Percentiles rank a stretch among this genome's conserved stretches.
These are phyloP conservation scores for Wickerhamiella sorbophila DNA, from an alignment of 805 yeast genomes.

Conservation along the genomic window DNA sequence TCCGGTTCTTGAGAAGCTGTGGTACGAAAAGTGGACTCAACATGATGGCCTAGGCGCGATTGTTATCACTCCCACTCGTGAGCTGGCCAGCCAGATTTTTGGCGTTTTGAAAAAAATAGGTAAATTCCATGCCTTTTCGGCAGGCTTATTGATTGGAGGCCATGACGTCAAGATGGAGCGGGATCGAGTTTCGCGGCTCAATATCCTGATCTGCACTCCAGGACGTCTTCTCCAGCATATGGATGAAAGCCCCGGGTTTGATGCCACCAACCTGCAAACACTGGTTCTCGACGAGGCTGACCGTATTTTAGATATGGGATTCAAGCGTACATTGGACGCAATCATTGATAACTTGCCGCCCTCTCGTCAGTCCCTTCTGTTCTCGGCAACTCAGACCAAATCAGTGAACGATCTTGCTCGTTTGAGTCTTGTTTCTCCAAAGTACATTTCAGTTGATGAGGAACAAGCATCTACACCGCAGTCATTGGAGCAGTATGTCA, in stretches of 20 bases:
- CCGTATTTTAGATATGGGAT: slow-evolving; percentile 87
- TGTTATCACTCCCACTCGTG: slow-evolving; percentile 85
- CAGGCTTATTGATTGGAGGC: slow-evolving; percentile 89
- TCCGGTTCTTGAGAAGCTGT: slow-evolving; percentile 51
- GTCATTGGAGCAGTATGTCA: slow-evolving; percentile 69
- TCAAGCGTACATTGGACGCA: slow-evolving; percentile 66
- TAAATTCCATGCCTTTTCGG: slow-evolving; percentile 56
- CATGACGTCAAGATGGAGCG: slow-evolving; percentile 71
- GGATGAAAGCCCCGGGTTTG: slow-evolving; percentile 77
- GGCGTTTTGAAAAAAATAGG: slow-evolving; percentile 80
- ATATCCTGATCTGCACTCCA: slow-evolving; percentile 81
- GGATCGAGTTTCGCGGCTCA: slow-evolving; percentile 65
- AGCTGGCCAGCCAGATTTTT: slow-evolving; percentile 77
- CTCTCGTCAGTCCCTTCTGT: slow-evolving; percentile 67
- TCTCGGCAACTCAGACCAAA: slow-evolving; percentile 83
- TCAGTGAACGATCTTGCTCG: slow-evolving; percentile 72
- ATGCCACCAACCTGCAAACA: slow-evolving; percentile 57
- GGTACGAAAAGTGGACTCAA: slow-evolving; percentile 61
- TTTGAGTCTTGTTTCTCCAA: slow-evolving; percentile 51
- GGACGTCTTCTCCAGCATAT: slow-evolving; percentile 82
- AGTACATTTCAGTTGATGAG: slow-evolving; percentile 37
- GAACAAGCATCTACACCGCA: slow-evolving; percentile 54
- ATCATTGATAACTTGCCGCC: slow-evolving; percentile 67
- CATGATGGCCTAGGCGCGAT: slow-evolving; percentile 81
- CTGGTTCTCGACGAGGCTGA: slow-evolving; percentile 86